Base-by-base conservation (phyloP, 23 red algal genomes). In the Gracilaria gracilis region DNA sequence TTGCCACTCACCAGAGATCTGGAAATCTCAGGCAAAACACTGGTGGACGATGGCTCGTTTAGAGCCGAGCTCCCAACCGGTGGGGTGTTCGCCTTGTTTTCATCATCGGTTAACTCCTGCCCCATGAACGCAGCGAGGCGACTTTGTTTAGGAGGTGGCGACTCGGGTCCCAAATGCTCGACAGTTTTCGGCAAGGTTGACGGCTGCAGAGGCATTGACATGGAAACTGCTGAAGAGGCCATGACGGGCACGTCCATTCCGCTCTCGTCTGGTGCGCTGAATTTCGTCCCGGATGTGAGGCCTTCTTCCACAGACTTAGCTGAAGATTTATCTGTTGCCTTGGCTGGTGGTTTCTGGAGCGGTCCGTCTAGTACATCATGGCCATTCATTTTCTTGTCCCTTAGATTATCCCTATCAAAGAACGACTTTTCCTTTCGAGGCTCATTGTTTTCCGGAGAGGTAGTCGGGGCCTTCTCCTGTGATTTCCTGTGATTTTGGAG, bases 121-220 rank as follows among this genome's bases (percentile, higher is more conserved):
- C 74, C 58, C 87, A 90, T 90, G 49, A 81, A 81, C 25, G 87
- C 40, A 62, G 87, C 87, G 14, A 90, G 77, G 20, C 87, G 87
- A 67, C 87, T 90, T 57, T 90, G 74, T 46, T 79, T 80, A 16
- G 64, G 57, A 50, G 87, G 87, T 7, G 71, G 76, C 39, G 72
- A 77, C 39, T 77, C 39, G 4, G 72, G 72, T 29, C 72, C 42
- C 72, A 77, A 9, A 23, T 42, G 72, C 29, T 51, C 79, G 31
- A 82, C 54, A 14, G 79, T 64, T 27, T 82, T 82, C 54, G 58
- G 36, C 23, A 62, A 38, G 21, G 53, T 61, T 34, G 53, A 21
- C 27, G 58, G 20, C 29, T 82, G 57, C 15, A 33, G 0, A 6
- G 58, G 51, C 35, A 32, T 9, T 27, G 54, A 14, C 27, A 42